Percentiles rank a stretch among this genome's conserved stretches.
phyloP scores from a whole-genome alignment of 139 green algal genomes.

The Chlorella sp. region DNA sequence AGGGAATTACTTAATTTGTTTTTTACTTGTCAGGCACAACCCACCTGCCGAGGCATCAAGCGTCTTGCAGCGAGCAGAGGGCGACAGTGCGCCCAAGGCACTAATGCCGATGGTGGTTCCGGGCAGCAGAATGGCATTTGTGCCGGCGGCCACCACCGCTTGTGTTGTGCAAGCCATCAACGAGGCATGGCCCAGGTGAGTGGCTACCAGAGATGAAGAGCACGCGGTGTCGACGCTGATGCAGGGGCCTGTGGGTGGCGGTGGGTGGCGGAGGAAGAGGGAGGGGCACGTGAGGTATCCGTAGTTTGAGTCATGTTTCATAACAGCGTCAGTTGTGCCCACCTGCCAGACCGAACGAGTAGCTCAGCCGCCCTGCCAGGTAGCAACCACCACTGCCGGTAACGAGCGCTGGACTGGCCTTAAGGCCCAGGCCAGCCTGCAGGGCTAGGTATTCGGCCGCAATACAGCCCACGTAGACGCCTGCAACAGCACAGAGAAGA shows the following conservation, averaged over 20 bases:
- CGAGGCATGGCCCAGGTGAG: conserved; percentile 36
- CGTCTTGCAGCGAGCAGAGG: conserved; percentile 57
- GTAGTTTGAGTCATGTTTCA: no score
- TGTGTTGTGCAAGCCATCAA: conserved; percentile 25
- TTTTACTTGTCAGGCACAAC: no score
- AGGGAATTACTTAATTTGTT: no score
- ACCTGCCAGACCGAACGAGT: conserved; percentile 49
- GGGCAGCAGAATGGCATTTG: conserved; percentile 43
- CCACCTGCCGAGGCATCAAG: conserved; percentile 59
- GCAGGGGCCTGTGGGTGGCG: conserved; percentile 21
- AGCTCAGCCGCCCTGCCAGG: conserved; percentile 55
- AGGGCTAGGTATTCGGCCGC: no score
- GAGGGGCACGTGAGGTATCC: not conserved
- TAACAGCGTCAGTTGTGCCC: not conserved
- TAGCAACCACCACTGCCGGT: conserved; percentile 51
- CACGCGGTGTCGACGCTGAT: conserved; percentile 62
- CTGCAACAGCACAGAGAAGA: no score
- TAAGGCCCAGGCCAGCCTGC: not conserved
- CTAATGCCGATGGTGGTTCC: conserved; percentile 31
- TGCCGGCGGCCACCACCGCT: conserved; percentile 13
- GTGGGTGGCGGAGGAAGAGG: not conserved
- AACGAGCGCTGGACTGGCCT: conserved; percentile 12
- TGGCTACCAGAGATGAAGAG: conserved; percentile 59
- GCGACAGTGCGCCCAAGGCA: conserved; percentile 38
- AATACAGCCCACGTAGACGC: no score